These are phyloP conservation scores for Saccharomycopsis fibuligera DNA, from an alignment of 805 yeast species.

Conservation along the genomic window DNA sequence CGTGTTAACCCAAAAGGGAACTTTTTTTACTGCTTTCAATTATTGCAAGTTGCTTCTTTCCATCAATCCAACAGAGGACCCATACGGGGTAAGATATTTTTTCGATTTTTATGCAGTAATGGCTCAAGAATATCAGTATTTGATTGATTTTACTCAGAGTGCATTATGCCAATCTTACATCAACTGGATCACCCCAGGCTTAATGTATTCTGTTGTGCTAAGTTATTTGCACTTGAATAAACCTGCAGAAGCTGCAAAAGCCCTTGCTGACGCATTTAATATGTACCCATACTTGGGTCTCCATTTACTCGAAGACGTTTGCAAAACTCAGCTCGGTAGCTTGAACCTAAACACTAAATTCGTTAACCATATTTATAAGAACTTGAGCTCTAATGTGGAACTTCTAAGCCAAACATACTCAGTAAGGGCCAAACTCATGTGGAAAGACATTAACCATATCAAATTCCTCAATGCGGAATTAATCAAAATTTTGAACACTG, in stretches of 20 bases:
- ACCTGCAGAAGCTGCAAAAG: conserved; percentile 38
- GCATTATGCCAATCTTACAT: conserved; percentile 50
- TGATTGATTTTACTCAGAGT: conserved; percentile 51
- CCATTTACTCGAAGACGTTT: conserved; percentile 42
- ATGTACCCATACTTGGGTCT: conserved; percentile 54
- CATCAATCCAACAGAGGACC: conserved; percentile 72
- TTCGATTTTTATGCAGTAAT: conserved; percentile 72
- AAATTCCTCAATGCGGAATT: conserved; percentile 44
- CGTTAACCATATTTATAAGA: conserved; percentile 2
- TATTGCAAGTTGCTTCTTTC: conserved; percentile 68
- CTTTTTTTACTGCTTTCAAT: conserved; percentile 68
- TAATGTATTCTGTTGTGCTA: conserved; percentile 58
- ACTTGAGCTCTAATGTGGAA: conserved; percentile 22
- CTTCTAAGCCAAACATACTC: conserved; percentile 52
- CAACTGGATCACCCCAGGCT: conserved; percentile 68
- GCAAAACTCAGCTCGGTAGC: conserved; percentile 21
- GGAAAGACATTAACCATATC: conserved; percentile 44
- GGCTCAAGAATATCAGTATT: conserved; percentile 56
- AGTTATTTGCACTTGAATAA: conserved; percentile 47
- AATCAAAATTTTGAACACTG: conserved; percentile 22
- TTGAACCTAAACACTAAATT: neutral
- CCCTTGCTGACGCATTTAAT: conserved; percentile 44
- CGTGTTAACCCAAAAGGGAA: conserved; percentile 69
- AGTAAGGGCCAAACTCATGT: conserved; percentile 46
- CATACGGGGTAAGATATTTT: conserved; percentile 75